Evolutionary conservation across 2,329 filamentous ascomycete species (phyloP).

Genomic region (Monosporascus sp.): DNA sequence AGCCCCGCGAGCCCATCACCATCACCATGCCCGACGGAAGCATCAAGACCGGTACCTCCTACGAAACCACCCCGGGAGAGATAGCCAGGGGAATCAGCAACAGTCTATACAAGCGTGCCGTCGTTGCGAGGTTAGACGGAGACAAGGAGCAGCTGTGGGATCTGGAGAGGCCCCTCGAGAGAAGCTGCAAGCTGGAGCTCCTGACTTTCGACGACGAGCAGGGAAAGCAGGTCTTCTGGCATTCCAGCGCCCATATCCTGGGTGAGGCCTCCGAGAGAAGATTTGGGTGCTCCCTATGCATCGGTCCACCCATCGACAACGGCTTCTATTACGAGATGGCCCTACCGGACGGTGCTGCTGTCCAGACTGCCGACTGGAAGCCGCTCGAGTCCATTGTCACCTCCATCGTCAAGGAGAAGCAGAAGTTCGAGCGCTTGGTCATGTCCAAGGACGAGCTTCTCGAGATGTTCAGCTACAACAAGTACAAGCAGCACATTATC

Average conservation of each 20-base stretch:
- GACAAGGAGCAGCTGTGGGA: slow-evolving; percentile 75
- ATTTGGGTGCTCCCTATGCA: slow-evolving; percentile 87
- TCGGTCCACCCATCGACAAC: slow-evolving; percentile 85
- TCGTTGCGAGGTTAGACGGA: slow-evolving; percentile 80
- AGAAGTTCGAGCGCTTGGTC: slow-evolving; percentile 84
- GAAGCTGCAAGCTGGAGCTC: slow-evolving; percentile 77
- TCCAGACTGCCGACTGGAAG: slow-evolving; percentile 75
- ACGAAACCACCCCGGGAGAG: slow-evolving; percentile 82
- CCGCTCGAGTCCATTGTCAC: slow-evolving; percentile 74
- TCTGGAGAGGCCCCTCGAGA: slow-evolving; percentile 82
- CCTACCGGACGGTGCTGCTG: slow-evolving; percentile 61
- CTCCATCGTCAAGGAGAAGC: slow-evolving; percentile 92
- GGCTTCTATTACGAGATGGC: slow-evolving; percentile 99
- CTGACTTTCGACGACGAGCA: slow-evolving; percentile 69
- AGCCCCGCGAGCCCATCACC: slow-evolving; percentile 68
- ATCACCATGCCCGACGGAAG: slow-evolving; percentile 70
- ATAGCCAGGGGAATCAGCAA: slow-evolving; percentile 77
- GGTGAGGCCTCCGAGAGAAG: slow-evolving; percentile 88
- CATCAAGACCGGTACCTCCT: slow-evolving; percentile 69
- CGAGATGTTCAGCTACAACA: slow-evolving; percentile 97
- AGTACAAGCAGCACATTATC: slow-evolving; percentile 98
- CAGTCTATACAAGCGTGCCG: slow-evolving; percentile 77
- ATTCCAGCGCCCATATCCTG: slow-evolving; percentile 92
- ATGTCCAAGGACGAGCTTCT: slow-evolving; percentile 86
- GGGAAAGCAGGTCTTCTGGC: slow-evolving; percentile 96